Base-by-base conservation (phyloP, 164 flowering plant genomes). In the Berberis thunbergii region DNA sequence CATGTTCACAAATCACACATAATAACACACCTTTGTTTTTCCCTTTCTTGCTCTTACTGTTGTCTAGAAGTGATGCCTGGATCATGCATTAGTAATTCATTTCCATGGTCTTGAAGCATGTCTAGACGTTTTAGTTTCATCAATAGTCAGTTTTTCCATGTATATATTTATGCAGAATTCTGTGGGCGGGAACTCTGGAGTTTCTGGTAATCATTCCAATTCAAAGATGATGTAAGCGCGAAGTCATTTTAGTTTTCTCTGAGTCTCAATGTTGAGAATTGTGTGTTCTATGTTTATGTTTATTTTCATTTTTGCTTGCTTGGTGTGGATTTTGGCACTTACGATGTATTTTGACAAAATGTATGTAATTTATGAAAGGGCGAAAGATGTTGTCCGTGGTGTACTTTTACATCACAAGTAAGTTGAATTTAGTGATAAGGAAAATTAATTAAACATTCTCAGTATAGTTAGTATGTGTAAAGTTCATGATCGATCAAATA, bases 371-470 rank as follows among this genome's bases (percentile, higher is more conserved):
- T 43, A 46, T 72, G 4, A 26, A 70, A 94, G 98, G 84, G 73
- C 66, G 72, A 77, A 80, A 67, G 80, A 94, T 74, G 95, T 91
- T 12, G 81, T 87, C 57, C 84, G 68, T 67, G 89, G 88, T 52
- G 88, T 90, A 49, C 84, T 86, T 67, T 79, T 94, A 70, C 86
- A 84, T 81, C 98, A 94, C 83, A 84, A 73, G 98, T 77, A 77
- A 88, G 94, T 78, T 45, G 12, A 41, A 45, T 55, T 65, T 39
- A 38, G 46, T 67, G 39, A 48, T 45, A 61, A 26, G 12, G 4
- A 57, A 1, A 7, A 8, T 50, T 7, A 26, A 26, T 26, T 26
- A 26, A 26, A 26, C 26, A 26, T 26, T 26, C 26, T 26, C 26
- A 26, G 26, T 26, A 26, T 26, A 26, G 26, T 26, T 26, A 26